Conservation (phyloP, 805 yeast genomes). For the Saturnispora dispora region DNA sequence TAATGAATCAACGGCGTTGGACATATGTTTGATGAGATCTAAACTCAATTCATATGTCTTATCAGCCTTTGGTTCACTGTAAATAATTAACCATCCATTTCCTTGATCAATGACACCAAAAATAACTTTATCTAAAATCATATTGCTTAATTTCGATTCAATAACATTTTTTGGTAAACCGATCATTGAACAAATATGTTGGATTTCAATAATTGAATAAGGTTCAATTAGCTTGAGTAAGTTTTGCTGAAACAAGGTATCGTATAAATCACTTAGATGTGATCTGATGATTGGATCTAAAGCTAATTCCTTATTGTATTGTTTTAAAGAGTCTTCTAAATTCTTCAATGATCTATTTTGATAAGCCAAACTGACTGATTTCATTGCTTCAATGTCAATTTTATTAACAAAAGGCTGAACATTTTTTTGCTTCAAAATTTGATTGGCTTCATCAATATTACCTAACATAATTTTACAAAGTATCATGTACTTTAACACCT, state of each 20-base stretch:
- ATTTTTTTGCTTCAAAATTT: constrained; percentile 63
- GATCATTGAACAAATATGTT: constrained; percentile 78
- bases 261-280: constrained; percentile 88
- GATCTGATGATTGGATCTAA: constrained; percentile 82
- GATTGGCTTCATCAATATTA: constrained; percentile 74
- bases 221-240: constrained; percentile 92
- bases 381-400: constrained; percentile 90
- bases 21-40: constrained; percentile 79
- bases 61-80: constrained; percentile 82
- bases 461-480: constrained; percentile 90
- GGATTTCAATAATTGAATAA: constrained; percentile 88
- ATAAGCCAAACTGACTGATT: constrained; percentile 83
- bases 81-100: constrained; percentile 91
- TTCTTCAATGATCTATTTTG: constrained; percentile 84
- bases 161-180: constrained; percentile 83
- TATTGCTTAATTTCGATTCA: constrained; percentile 90
- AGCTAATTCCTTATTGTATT: constrained; percentile 66
- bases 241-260: constrained; percentile 86
- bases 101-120: constrained; percentile 97
- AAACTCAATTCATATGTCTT: constrained; percentile 82
- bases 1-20: constrained; percentile 78
- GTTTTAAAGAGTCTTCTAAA: constrained; percentile 72
- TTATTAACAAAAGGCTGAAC: constrained; percentile 38
- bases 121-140: constrained; percentile 93
- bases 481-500: constrained; percentile 84